Evolutionary conservation across 805 yeast species (phyloP), one percentile per base, ranked within the genome.

Genomic region (Huiozyma naganishii): DNA sequence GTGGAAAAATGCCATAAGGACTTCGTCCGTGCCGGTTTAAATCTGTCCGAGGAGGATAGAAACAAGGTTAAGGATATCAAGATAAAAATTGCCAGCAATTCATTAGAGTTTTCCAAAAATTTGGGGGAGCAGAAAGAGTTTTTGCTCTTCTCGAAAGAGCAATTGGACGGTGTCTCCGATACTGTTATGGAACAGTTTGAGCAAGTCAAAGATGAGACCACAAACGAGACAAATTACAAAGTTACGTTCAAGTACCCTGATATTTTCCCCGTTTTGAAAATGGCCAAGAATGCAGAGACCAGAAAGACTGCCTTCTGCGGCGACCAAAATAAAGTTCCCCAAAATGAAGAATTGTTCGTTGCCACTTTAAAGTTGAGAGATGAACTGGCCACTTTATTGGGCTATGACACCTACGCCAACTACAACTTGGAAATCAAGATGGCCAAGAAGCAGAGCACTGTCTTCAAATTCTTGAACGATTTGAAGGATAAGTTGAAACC

Each of bases 211-310:
- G 65, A 68, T 27, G 64, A 65, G 32, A 64, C 62, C 8, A 71
- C 66, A 17, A 75, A 68, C 23, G 70, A 64, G 12, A 61, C 59
- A 48, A 64, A 60, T 50, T 68, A 60, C 51, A 80, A 80, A 56
- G 81, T 86, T 70, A 81, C 92, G 2, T 83, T 76, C 67, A 84
- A 86, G 61, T 83, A 82, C 54, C 92, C 95, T 1, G 95, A 85
- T 57, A 61, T 81, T 40, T 67, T 80, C 48, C 94, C 94, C 1
- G 81, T 82, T n/a, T 62, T 83, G 61, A 82, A 83, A 58, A 78
- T 78, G 59, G 89, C 94, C 37, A 68, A 71, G 44, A 65, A 64
- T 49, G 71, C 78, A 37, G 73, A 72, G 17, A 83, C 92, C 2
- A 75, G 95, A 65, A 78, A 75, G 55, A 56, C 61, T 9, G 86